Base-by-base conservation (phyloP, 2,329 filamentous ascomycete genomes). In the Clonostachys sp. region DNA sequence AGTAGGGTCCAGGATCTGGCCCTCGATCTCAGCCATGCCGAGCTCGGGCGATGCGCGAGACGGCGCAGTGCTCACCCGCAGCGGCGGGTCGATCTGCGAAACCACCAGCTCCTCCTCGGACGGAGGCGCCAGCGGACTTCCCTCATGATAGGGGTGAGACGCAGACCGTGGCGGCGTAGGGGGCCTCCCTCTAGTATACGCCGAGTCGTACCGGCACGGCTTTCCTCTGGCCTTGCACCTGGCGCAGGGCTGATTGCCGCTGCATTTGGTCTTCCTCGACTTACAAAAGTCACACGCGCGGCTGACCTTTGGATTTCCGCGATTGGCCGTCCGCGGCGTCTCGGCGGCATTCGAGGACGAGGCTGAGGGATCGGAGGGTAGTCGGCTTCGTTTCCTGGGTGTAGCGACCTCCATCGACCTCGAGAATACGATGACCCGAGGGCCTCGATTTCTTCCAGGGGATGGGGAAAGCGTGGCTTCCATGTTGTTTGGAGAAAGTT, bases 1-100 rank as follows among this genome's bases (percentile, higher is more conserved):
- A 0, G 75, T 72, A 6, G 73, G 70, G 12, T 77, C 76, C 14
- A 77, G 68, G 46, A 76, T 76, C 41, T 80, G 74, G 1, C 74
- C 76, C 47, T 75, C 71, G 3, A 78, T 71, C 50, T 78, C 75
- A 2, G 74, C 70, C 17, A 68, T 66, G 6, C 64, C 68, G 5
- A 68, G 66, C 44, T 71, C 74, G 2, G 71, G 75, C 2, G 73
- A 79, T 17, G 46, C 58, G 18, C 55, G 54, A 5, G 51, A 61
- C 13, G 12, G 24, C 9, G 24, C 24, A 4, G 24, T 30, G 24
- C 24, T 30, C 24, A 30, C 24, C 8, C 24, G 24, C 8, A 30
- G 24, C 9, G 24, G 24, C 24, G 24, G 24, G 24, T 30, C 24
- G 24, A 30, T 30, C 2, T 14, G 14, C 17, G 13, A 16, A 16